Evolutionary conservation across 2,329 filamentous ascomycete species (phyloP).

Genomic region (Sclerotiophoma versabilis): DNA sequence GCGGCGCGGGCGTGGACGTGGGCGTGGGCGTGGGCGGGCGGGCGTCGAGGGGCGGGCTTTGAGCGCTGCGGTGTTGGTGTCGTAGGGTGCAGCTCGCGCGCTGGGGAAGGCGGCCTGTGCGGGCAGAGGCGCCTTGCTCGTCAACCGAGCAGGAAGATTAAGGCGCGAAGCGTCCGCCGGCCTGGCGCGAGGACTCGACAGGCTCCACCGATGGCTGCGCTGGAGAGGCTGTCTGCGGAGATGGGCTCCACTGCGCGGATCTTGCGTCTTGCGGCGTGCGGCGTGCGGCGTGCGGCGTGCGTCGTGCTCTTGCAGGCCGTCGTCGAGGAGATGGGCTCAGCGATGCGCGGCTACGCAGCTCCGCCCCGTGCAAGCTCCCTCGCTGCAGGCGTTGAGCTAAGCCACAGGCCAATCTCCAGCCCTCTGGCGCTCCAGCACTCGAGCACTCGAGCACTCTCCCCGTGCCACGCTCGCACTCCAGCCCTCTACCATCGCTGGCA

Average conservation of each 20-base stretch:
- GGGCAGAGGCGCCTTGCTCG: constrained; percentile 16
- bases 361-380: constrained; percentile 1
- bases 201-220: background rate
- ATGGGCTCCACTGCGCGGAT: constrained; percentile 4
- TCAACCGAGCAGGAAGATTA: constrained; percentile 7
- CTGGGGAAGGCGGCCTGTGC: constrained; percentile 18
- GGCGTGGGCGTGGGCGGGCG: background rate
- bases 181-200: background rate
- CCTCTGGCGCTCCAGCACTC: background rate
- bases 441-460: too few species aligned
- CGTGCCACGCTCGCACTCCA: background rate
- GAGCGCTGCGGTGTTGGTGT: constrained; percentile 2
- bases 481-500: background rate
- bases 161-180: background rate
- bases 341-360: constrained; percentile 2
- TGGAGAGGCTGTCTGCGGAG: background rate
- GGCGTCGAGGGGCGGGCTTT: background rate
- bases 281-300: background rate
- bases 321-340: constrained; percentile 8
- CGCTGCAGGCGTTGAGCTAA: constrained; percentile 6
- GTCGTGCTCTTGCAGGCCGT: background rate
- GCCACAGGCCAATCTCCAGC: constrained; percentile 5
- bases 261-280: background rate
- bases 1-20: background rate
- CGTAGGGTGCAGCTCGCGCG: constrained; percentile 15